Base-by-base conservation (phyloP, 2,329 filamentous ascomycete species). In the Botrytis byssoidea region DNA sequence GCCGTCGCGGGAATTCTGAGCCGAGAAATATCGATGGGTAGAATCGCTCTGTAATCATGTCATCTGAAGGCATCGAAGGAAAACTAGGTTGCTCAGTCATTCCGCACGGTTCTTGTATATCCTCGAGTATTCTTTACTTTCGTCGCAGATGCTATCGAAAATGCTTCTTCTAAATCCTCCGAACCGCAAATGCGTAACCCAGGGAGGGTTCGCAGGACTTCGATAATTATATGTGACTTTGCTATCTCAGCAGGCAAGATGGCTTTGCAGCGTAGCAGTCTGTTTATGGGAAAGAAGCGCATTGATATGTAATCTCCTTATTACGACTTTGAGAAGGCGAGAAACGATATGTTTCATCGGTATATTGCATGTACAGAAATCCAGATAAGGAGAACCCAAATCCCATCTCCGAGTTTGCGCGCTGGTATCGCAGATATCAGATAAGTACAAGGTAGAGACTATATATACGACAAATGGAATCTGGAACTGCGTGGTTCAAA, bases 211-310 rank as follows among this genome's bases (percentile, higher is more conserved):
- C 48, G 51, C 25, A 29, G 16, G 51, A 29, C 51, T 6, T 51
- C 6, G n/a, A 14, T 29, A 55, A 8, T 55, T 55, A 29, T 16
- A 1, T 55, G 3, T 29, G 51, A 18, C n/a, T 12, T 29, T 55
- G 25, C 51, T 29, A 18, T 55, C 14, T 12, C n/a, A 8, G 14
- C n/a, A 29, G n/a, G 18, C n/a, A 55, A 55, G 51, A 29, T 18
- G n/a, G 6, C 14, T 55, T 55, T 14, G n/a, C 51, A n/a, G 14
- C 51, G 12, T n/a, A 55, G 14, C 51, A 55, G 14, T 8, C 2
- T 5, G 0, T 4, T 7, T 8, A 29, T 0, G 25, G 48, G 10
- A 18, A 18, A 55, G 1, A 18, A 8, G n/a, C 25, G 14, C 16
- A 55, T 29, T 29, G 51, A 6, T 29, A 18, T 55, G 8, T 29